Evolutionary conservation across 805 yeast genomes (phyloP).

Genomic region (Saturnispora sekii): DNA sequence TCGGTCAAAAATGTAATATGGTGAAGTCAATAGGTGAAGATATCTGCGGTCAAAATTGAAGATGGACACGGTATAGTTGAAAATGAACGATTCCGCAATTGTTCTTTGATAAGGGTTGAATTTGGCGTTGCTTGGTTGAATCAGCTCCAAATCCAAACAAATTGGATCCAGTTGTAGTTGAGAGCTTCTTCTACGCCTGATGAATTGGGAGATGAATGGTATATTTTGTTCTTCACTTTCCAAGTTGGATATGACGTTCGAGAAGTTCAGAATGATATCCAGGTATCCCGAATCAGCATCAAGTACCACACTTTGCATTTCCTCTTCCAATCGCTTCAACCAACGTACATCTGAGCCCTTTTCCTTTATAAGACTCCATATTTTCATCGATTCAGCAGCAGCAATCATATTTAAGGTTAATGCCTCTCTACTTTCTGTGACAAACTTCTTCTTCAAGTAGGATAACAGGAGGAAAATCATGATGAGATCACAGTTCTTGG

Average conservation of each 20-base stretch:
- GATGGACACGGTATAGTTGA: constrained; percentile 31
- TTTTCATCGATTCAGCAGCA: constrained; percentile 28
- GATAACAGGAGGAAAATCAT: constrained; percentile 31
- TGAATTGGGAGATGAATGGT: too few relatives aligned
- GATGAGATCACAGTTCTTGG: constrained; percentile 31
- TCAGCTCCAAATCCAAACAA: background rate
- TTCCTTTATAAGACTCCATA: constrained; percentile 17
- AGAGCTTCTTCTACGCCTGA: constrained; percentile 2
- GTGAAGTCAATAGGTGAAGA: constrained; percentile 29
- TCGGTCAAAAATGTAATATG: constrained; percentile 30
- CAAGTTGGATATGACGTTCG: background rate
- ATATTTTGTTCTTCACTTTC: background rate
- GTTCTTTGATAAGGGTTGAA: constrained; percentile 25
- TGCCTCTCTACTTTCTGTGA: constrained; percentile 20
- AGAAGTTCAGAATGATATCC: background rate
- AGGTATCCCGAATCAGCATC: background rate
- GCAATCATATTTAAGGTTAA: constrained; percentile 28
- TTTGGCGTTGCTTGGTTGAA: background rate
- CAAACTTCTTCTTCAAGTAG: constrained; percentile 31
- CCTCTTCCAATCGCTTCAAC: background rate
- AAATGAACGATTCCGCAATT: constrained; percentile 35
- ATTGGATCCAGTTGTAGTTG: constrained; percentile 1
- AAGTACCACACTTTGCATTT: background rate
- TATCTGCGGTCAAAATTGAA: constrained; percentile 26
- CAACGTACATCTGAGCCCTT: background rate